Evolutionary conservation across 2,329 filamentous ascomycete genomes (phyloP), one percentile per base, ranked within the genome.

Genomic region (Colletotrichum kahawae): DNA sequence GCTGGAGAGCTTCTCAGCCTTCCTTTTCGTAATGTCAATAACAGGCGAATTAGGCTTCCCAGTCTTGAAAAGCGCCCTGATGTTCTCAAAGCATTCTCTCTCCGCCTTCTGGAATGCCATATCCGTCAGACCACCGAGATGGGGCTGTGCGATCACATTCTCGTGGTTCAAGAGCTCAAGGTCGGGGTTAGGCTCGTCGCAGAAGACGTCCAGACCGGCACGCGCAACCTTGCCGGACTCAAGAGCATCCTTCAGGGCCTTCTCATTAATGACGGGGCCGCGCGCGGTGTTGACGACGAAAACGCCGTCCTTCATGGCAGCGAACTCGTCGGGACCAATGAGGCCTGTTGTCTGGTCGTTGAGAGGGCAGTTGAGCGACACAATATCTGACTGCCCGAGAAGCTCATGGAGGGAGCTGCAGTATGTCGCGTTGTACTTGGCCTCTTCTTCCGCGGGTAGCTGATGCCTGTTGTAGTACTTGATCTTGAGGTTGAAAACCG

Each of bases 211-310:
- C 48, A 90, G 73, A 1, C 89, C 89, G 1, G 87, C 88, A 6
- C 86, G 80, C 2, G 82, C 81, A 2, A 90, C 76, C 66, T 87
- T 87, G 0, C 88, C 87, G 7, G 79, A 83, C 70, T 88, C 84
- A 6, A 91, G 77, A 0, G 88, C 89, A 13, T 81, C 78, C 7
- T 88, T 83, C 18, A 91, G 78, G 0, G 88, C 88, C 5, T 80
- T 78, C 77, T 90, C 88, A 73, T 90, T 84, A 1, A 91, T 80
- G 4, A 90, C 80, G 14, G 84, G 84, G 0, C 89, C 89, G 0
- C 89, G 83, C 0, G 88, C 86, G 0, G 89, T 90, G 77, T 91
- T 91, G 36, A 90, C 81, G 5, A 91, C 78, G 68, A 87, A 84
- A 0, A 82, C 79, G 0, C 88, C 87, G 2, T 84, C 81, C 72